Evolutionary conservation across 1,139 yeast species (phyloP), one percentile per base, ranked within the genome.

Genomic region (Nakaseomyces nivariensis): DNA sequence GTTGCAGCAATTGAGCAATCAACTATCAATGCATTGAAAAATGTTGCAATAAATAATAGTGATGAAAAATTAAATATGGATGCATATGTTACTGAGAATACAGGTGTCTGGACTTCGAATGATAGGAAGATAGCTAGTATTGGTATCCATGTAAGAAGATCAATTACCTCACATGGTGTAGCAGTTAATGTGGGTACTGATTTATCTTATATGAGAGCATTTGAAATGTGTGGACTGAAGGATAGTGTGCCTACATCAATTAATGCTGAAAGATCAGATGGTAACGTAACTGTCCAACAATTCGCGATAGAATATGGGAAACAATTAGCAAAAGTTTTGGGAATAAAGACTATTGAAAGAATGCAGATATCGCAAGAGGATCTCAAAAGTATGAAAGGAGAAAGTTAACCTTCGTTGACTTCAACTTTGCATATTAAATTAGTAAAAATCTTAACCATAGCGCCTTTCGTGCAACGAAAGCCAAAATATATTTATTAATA

Each of bases 121-220:
- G 66, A 73, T 47, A 66, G 72, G 36, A 94, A 94, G 63, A 83
- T 94, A 40, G 92, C 96, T 0, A 87, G 97, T 17, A 79, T 94
- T 9, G 98, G 98, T 0, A 78, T 92, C 47, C 89, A 89, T 60
- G 82, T 92, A 22, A 82, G 89, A 55, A 72, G 96, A 52, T 82
- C 87, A 13, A 76, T 94, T 41, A 87, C 97, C 0, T 81, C 94
- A 0, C 96, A 89, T 67, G 98, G 99, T 0, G 74, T 90, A 11
- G 88, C 94, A 0, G 74, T 94, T 46, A 94, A 94, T 62, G 82
- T 87, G 1, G 58, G 63, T 37, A 90, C 96, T 0, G 88, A 89
- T 56, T 72, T 88, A 49, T 74, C 77, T 44, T 86, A 76, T 68
- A 76, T 90, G 61, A 84, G 87, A 54, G 69, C 73, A 27, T 75